Evolutionary conservation across 1,139 yeast genomes (phyloP).

Genomic region (Magnusiomyces fungicola): DNA sequence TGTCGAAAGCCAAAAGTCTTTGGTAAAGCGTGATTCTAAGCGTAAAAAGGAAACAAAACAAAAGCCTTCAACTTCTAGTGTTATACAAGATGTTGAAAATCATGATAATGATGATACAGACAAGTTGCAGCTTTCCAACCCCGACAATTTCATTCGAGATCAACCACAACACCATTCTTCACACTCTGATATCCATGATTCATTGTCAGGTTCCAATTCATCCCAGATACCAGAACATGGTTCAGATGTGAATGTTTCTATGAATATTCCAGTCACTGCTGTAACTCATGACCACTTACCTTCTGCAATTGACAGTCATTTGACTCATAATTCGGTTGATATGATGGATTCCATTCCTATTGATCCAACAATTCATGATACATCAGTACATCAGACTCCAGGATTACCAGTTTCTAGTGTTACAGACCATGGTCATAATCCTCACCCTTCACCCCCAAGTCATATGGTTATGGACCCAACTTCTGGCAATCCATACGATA

Average conservation of each 20-base stretch:
- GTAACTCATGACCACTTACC: not conserved
- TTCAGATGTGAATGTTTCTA: too few relatives aligned
- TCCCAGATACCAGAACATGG: too few relatives aligned
- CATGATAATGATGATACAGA: too few relatives aligned
- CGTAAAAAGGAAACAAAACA: constrained; percentile 13
- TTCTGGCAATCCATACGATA: constrained; percentile 1
- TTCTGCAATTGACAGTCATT: not conserved
- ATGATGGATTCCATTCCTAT: not conserved
- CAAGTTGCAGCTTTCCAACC: too few relatives aligned
- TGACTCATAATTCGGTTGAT: not conserved
- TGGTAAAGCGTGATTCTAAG: constrained; percentile 12
- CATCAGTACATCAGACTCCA: not conserved
- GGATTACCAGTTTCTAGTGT: not conserved
- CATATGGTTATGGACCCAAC: constrained; percentile 4
- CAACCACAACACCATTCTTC: too few relatives aligned
- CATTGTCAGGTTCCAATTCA: too few relatives aligned
- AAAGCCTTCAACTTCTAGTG: too few relatives aligned
- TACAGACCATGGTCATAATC: not conserved
- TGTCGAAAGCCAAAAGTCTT: not conserved
- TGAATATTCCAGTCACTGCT: constrained; percentile 5
- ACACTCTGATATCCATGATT: too few relatives aligned
- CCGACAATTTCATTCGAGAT: too few relatives aligned
- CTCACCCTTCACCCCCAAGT: not conserved
- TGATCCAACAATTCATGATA: not conserved
- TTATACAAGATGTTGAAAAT: too few relatives aligned